These are phyloP conservation scores for Huntiella savannae DNA, from an alignment of 2,329 filamentous ascomycete species.

Conservation along the genomic window DNA sequence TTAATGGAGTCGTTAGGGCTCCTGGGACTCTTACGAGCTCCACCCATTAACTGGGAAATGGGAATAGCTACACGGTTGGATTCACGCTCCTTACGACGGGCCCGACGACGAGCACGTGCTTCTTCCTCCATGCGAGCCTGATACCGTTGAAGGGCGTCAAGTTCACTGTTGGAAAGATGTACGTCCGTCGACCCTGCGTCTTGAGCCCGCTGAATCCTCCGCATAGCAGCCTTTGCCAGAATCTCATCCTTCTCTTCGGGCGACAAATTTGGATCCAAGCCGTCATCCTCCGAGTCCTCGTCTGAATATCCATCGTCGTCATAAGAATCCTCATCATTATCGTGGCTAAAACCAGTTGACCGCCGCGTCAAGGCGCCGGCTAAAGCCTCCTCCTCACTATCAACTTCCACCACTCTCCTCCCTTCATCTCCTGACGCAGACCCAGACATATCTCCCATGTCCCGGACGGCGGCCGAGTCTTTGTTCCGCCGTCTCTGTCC, in stretches of 20 bases:
- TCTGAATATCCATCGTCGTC: constrained; percentile 21
- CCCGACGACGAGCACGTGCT: constrained; percentile 19
- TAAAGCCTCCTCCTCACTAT: background rate
- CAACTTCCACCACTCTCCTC: background rate
- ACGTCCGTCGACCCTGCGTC: constrained; percentile 61
- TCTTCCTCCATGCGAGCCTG: constrained; percentile 38
- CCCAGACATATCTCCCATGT: constrained; percentile 19
- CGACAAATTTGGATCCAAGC: constrained; percentile 33
- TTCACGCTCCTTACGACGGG: constrained; percentile 17
- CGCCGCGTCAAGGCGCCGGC: constrained; percentile 10
- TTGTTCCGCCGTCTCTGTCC: constrained; percentile 30
- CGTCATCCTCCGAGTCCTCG: constrained; percentile 23
- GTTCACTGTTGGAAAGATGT: constrained; percentile 58
- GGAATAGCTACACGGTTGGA: constrained; percentile 33
- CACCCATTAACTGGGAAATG: constrained; percentile 25
- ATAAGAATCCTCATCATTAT: constrained; percentile 3
- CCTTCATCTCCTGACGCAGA: constrained; percentile 12
- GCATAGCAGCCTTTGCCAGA: constrained; percentile 58
- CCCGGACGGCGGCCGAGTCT: constrained; percentile 23
- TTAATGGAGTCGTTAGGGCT: background rate
- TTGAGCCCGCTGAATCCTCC: constrained; percentile 61
- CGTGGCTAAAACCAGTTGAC: background rate
- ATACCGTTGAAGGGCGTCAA: constrained; percentile 58
- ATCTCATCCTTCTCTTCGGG: constrained; percentile 51
- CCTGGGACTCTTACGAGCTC: background rate